Conservation (phyloP, 768 basidiomycete species). For the Krasilnikovozyma curviuscula region DNA sequence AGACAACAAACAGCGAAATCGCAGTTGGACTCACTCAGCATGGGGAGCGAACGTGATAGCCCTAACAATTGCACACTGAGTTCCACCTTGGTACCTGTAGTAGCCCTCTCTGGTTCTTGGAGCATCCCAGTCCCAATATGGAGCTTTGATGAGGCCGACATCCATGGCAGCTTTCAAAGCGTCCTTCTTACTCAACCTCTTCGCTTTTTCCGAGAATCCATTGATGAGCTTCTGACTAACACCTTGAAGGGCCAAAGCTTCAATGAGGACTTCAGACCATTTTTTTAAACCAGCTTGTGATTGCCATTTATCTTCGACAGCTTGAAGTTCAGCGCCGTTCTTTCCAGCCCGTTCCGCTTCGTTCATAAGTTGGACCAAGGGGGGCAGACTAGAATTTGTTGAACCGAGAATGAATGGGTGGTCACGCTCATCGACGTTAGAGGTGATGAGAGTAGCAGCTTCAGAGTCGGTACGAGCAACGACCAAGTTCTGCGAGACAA, state of each 20-base stretch:
- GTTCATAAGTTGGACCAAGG: conserved; percentile 56
- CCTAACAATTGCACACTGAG: conserved; percentile 79
- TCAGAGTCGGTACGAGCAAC: conserved; percentile 92
- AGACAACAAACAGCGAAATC: too few species aligned
- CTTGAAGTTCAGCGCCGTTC: conserved; percentile 59
- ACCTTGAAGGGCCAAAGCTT: conserved; percentile 37
- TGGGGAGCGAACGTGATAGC: conserved; percentile 85
- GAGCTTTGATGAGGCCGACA: conserved; percentile 41
- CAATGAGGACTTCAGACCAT: conserved; percentile 51
- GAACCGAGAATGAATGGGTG: conserved; percentile 89
- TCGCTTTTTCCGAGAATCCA: conserved; percentile 40
- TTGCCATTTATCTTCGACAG: conserved; percentile 62
- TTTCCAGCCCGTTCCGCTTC: conserved; percentile 66
- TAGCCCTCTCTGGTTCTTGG: conserved; percentile 88
- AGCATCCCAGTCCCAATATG: conserved; percentile 88
- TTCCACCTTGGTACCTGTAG: conserved; percentile 94
- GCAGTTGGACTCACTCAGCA: conserved; percentile 38
- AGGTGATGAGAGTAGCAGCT: conserved; percentile 87
- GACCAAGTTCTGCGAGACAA: conserved; percentile 74
- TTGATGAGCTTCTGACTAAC: conserved; percentile 33
- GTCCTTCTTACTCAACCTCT: too few species aligned
- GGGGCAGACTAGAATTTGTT: conserved; percentile 48
- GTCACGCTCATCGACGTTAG: conserved; percentile 93
- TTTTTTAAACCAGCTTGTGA: neutral
- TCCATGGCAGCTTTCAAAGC: neutral